A percentile compares a stretch with the other conserved stretches of the same genome.
Evolutionary conservation across 176 grass and related monocot genomes (phyloP).

Genomic region (Musa troglodytarum): DNA sequence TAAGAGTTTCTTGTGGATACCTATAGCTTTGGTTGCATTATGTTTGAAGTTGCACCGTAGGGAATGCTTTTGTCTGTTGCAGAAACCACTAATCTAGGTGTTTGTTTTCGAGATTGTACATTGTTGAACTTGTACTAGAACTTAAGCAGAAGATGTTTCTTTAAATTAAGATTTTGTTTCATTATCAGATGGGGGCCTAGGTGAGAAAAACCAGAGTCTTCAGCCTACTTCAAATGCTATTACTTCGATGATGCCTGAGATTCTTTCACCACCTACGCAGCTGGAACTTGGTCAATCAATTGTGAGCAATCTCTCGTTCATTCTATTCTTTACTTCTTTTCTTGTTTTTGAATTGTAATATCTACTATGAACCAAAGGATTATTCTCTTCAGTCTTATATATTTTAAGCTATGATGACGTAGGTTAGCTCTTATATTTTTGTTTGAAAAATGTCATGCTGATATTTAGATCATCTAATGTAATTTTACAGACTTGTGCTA

Average conservation of each 20-base stretch:
- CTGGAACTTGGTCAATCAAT: constrained; percentile 78
- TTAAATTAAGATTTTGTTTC: not conserved
- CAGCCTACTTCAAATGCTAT: constrained; percentile 39
- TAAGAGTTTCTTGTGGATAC: not conserved
- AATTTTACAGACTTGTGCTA: constrained; percentile 57
- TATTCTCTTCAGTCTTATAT: no score
- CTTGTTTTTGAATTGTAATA: not conserved
- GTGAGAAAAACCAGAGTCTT: constrained; percentile 36
- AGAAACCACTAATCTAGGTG: not conserved
- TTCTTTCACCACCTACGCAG: constrained; percentile 52
- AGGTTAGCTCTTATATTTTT: not conserved
- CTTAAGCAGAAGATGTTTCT: not conserved
- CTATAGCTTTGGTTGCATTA: not conserved
- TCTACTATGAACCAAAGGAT: no score
- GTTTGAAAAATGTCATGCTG: not conserved
- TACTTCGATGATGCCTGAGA: constrained; percentile 49
- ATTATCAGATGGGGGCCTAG: constrained; percentile 44
- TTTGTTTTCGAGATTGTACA: not conserved
- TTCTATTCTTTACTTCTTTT: constrained; percentile 19
- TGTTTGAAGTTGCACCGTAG: not conserved
- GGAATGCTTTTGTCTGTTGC: not conserved
- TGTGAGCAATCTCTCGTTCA: constrained; percentile 15
- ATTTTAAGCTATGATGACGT: not conserved
- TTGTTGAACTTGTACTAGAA: not conserved
- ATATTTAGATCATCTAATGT: constrained; percentile 19